Conservation (phyloP, 257 asterid species). For the Ocimum tenuiflorum region DNA sequence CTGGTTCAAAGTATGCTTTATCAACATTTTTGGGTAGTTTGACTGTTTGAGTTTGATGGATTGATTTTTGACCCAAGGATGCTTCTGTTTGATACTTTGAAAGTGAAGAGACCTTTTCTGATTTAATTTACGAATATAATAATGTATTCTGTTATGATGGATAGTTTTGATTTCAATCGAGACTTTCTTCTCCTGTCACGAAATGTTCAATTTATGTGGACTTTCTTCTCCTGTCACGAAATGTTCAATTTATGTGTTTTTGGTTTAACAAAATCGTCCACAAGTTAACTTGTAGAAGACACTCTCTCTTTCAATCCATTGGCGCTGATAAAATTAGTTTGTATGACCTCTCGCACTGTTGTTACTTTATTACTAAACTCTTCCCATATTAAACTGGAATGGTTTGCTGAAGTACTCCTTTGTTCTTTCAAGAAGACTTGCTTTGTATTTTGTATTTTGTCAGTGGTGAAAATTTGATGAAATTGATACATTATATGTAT, state of each 20-base stretch:
- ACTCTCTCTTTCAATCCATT: not conserved
- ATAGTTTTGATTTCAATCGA: no score
- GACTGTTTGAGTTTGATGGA: not conserved
- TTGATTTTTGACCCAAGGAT: not conserved
- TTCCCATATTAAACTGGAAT: not conserved
- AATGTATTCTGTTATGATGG: not conserved
- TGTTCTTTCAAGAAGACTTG: not conserved
- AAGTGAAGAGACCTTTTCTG: no score
- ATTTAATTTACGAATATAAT: not conserved
- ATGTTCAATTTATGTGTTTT: not conserved
- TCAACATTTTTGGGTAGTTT: not conserved
- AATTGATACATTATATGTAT: slow-evolving; percentile 12
- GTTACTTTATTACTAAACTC: not conserved
- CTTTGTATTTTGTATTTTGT: not conserved
- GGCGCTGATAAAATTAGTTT: not conserved
- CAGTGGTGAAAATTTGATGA: not conserved
- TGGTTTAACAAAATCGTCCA: not conserved
- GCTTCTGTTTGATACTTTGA: not conserved
- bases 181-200: not conserved
- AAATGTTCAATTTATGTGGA: not conserved
- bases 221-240: not conserved
- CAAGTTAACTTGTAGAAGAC: not conserved
- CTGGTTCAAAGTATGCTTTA: not conserved
- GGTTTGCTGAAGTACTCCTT: not conserved
- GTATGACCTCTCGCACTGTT: not conserved